Base-by-base conservation (phyloP, 1,139 yeast genomes). In the Sugiyamaella grinbergsii region DNA sequence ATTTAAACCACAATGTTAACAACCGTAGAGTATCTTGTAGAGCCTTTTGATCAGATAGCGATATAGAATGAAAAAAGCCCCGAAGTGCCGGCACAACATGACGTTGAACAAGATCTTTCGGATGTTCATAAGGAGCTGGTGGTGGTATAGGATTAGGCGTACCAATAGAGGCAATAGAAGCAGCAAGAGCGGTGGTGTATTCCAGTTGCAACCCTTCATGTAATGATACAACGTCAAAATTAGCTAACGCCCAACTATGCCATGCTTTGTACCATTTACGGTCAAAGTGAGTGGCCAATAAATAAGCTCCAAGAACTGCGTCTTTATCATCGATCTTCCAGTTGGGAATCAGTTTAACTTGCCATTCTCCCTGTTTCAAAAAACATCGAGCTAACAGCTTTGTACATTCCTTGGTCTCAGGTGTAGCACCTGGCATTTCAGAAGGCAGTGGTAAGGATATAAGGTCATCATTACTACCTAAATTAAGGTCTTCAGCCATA, bases 161-260 rank as follows among this genome's bases (percentile, higher is more conserved):
- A n/a, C 55, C 40, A 22, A 11, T 13, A 23, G 49, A 42, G 42
- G 53, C 56, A 18, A 50, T 54, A 5, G 42, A 16, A 15, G 24
- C 24, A 15, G 29, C 48, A 41, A 34, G 42, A 48, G 28, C 51
- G 47, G n/a, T n/a, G n/a, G n/a, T n/a, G n/a, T 32, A 36, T 33
- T 33, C 38, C 22, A 47, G n/a, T 24, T 58, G 51, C 23, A 57
- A 52, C 20, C 42, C 29, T 47, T 71, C 73, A 31, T 61, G 75
- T 47, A 85, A 75, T 0, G 96, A 85, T 24, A 93, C 87, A 1
- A 91, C 97, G 64, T 91, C 97, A 66, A 90, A 94, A 67, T 94
- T 94, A 0, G 98, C 97, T 62, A 94, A 73, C 0, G 98, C 98
- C 99, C 99, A 94, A 64, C 90, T 91, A 65, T 94, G 99, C 98